phyloP scores from a whole-genome alignment of 1,139 yeast species.

The Saccharomycopsis phalli region DNA sequence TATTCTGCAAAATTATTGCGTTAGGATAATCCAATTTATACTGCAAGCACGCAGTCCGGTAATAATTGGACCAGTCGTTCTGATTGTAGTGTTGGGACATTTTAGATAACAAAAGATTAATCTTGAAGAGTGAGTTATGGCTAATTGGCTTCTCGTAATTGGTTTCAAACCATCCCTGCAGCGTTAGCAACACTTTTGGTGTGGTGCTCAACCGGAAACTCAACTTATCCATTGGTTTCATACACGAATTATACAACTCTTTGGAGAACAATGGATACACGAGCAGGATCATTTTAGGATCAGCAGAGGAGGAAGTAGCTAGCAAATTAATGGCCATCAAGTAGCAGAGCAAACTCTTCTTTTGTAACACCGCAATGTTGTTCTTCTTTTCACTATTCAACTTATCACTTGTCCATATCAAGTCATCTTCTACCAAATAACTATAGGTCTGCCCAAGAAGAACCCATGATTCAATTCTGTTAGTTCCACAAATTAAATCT shows the following conservation, averaged over 20 bases:
- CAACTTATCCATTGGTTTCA: constrained; percentile 53
- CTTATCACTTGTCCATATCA: constrained; percentile 87
- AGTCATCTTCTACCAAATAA: constrained; percentile 74
- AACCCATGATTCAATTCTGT: constrained; percentile 80
- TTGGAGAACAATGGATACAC: constrained; percentile 53
- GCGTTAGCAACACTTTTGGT: constrained; percentile 25
- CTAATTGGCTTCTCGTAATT: constrained; percentile 24
- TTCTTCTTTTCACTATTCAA: constrained; percentile 59
- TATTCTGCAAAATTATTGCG: constrained; percentile 31
- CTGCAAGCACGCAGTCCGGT: constrained; percentile 52
- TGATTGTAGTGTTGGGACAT: constrained; percentile 30
- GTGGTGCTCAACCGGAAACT: constrained; percentile 23
- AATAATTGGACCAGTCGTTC: constrained; percentile 55
- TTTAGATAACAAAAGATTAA: constrained; percentile 24
- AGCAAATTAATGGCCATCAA: constrained; percentile 69
- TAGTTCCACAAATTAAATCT: constrained; percentile 60
- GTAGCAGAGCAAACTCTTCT: constrained; percentile 65
- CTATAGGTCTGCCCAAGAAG: constrained; percentile 77
- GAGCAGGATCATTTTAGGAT: constrained; percentile 34
- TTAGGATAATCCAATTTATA: constrained; percentile 35
- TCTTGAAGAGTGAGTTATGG: constrained; percentile 22
- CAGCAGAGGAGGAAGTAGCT: too few relatives aligned
- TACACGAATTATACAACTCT: constrained; percentile 52
- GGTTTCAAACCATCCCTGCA: constrained; percentile 23
- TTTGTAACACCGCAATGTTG: constrained; percentile 55